A percentile compares a stretch with the other conserved stretches of the same genome.
Evolutionary conservation across 495 filamentous ascomycete species (phyloP).

Genomic region (Amniculicola lignicola): DNA sequence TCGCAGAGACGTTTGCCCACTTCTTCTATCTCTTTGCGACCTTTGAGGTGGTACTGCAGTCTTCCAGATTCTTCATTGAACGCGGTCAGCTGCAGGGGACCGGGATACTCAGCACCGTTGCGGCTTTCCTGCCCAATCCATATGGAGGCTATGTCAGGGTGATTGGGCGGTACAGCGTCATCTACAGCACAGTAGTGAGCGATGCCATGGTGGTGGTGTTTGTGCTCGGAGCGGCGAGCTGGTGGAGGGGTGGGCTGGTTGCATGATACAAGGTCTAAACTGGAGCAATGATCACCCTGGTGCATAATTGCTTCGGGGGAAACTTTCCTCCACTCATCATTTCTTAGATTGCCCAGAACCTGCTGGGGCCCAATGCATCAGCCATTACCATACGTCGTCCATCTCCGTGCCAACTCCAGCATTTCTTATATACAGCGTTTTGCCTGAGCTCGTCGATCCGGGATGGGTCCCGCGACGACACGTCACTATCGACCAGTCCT

Average conservation of each 20-base stretch:
- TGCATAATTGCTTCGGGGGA: not conserved
- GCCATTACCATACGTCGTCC: no score
- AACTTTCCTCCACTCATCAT: not conserved
- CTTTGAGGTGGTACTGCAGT: conserved; percentile 70
- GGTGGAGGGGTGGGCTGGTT: conserved; percentile 50
- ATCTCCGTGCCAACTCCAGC: no score
- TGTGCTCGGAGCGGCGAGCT: conserved; percentile 67
- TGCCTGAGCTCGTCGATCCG: not conserved
- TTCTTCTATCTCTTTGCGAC: conserved; percentile 78
- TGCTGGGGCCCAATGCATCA: no score
- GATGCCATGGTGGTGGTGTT: conserved; percentile 73
- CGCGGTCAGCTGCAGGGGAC: conserved; percentile 46
- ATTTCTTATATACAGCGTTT: no score
- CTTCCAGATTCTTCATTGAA: conserved; percentile 63
- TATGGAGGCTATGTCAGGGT: conserved; percentile 56
- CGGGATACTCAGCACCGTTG: conserved; percentile 56
- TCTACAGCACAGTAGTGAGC: conserved; percentile 58
- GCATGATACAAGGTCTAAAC: no score
- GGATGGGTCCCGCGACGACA: not conserved
- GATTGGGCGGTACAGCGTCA: conserved; percentile 64
- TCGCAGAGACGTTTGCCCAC: conserved; percentile 29
- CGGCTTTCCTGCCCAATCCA: conserved; percentile 57
- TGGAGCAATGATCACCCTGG: no score
- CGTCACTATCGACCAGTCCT: conserved; percentile 24
- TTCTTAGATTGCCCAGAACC: no score